Percentiles rank a stretch among this genome's conserved stretches.
phyloP scores from a whole-genome alignment of 208 protist genomes.

The Wallacemonas sp. region DNA sequence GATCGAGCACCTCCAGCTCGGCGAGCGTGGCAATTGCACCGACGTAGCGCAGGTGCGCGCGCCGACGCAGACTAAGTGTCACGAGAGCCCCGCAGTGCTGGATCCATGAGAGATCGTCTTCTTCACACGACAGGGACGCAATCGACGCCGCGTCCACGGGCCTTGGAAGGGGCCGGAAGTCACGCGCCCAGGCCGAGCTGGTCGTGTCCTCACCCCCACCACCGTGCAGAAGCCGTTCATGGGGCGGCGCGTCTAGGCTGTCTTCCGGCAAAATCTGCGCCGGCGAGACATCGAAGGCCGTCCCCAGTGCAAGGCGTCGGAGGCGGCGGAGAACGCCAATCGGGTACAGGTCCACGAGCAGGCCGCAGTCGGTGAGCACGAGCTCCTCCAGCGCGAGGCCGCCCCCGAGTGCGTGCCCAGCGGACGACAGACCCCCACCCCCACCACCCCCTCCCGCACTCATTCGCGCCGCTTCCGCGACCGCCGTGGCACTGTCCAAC shows the following conservation, averaged over 20 bases:
- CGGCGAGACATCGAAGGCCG: neutral
- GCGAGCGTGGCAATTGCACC: neutral
- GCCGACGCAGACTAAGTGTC: neutral
- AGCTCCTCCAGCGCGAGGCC: constrained; percentile 13
- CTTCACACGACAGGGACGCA: neutral
- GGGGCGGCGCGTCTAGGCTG: neutral
- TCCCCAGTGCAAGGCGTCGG: neutral
- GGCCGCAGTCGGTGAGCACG: constrained; percentile 1
- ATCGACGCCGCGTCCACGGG: no score
- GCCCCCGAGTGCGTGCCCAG: neutral
- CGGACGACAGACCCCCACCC: no score
- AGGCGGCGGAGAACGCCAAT: constrained; percentile 4
- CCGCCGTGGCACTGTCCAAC: constrained; percentile 9
- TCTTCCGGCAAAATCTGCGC: neutral
- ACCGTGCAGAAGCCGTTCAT: no score
- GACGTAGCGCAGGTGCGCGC: constrained; percentile 8
- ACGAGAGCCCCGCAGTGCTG: neutral
- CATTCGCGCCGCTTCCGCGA: neutral
- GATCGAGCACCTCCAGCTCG: neutral
- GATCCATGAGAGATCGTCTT: constrained; percentile 15
- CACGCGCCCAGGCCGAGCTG: no score
- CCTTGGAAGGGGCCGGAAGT: no score
- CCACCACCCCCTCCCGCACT: no score
- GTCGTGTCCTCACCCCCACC: no score
- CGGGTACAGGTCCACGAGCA: neutral